A percentile compares a stretch with the other conserved stretches of the same genome.
phyloP scores from a whole-genome alignment of 495 filamentous ascomycete genomes.

The Xylaria nigripes region DNA sequence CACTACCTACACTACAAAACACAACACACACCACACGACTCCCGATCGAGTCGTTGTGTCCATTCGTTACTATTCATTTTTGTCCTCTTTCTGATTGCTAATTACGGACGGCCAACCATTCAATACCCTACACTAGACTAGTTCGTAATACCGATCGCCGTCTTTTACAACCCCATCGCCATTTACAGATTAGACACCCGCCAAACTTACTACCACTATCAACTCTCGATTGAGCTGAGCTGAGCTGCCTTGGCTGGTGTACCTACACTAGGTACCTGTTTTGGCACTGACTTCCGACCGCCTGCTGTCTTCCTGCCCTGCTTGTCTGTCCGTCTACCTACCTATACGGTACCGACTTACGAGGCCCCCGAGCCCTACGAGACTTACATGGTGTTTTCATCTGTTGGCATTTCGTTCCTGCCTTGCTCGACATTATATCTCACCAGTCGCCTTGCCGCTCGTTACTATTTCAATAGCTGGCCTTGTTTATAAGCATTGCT shows the following conservation, averaged over 20 bases:
- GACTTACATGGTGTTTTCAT: background rate
- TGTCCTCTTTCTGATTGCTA: conserved; percentile 6
- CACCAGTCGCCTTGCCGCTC: conserved; percentile 21
- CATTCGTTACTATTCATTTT: conserved; percentile 11
- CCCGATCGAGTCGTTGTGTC: conserved; percentile 5
- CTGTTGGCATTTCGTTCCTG: conserved; percentile 5
- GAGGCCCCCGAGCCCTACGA: background rate
- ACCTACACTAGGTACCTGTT: background rate
- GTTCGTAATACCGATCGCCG: conserved; percentile 12
- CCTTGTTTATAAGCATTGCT: conserved; percentile 11
- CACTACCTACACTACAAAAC: background rate
- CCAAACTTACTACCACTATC: background rate
- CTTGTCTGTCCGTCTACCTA: no score
- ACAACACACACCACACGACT: background rate
- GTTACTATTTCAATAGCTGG: conserved; percentile 21
- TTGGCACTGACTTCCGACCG: background rate
- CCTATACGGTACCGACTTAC: background rate
- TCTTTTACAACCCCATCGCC: background rate
- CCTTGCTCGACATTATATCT: conserved; percentile 16
- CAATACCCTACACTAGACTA: background rate
- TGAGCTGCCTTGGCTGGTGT: background rate
- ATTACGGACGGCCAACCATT: conserved; percentile 1
- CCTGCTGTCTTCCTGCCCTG: background rate
- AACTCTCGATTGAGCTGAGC: background rate
- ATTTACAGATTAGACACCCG: conserved; percentile 1